phyloP scores from a whole-genome alignment of 441 rosid species.

The Pelargonium citronellum region DNA sequence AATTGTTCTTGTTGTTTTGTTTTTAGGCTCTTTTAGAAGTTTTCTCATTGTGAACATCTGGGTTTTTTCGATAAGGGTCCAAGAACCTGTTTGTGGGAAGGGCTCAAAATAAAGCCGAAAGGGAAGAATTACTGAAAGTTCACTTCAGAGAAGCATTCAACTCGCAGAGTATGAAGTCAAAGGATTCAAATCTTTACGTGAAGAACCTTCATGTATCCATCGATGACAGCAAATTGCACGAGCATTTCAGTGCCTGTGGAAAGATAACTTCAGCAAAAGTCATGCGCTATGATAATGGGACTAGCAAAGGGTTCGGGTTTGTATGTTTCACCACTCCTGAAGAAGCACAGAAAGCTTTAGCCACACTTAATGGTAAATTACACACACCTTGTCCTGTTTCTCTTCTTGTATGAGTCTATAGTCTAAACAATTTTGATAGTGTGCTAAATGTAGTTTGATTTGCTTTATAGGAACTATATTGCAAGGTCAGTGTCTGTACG shows the following conservation, averaged over 20 bases:
- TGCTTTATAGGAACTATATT: slow-evolving; percentile 38
- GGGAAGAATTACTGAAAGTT: slow-evolving; percentile 48
- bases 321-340: slow-evolving; percentile 67
- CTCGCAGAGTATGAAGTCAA: slow-evolving; percentile 24
- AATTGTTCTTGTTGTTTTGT: background rate
- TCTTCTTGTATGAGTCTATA: background rate
- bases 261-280: slow-evolving; percentile 50
- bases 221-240: slow-evolving; percentile 47
- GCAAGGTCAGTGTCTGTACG: slow-evolving; percentile 46
- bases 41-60: background rate
- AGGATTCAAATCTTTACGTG: slow-evolving; percentile 54
- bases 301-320: slow-evolving; percentile 71
- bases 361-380: slow-evolving; percentile 47
- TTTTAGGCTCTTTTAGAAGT: background rate
- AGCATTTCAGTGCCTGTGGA: slow-evolving; percentile 54
- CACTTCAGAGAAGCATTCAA: slow-evolving; percentile 32
- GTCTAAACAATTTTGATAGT: background rate
- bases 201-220: slow-evolving; percentile 51
- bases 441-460: slow-evolving; percentile 10
- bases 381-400: background rate
- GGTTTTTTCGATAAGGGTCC: slow-evolving; percentile 39
- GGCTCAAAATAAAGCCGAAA: slow-evolving; percentile 66
- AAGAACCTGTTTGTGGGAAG: slow-evolving; percentile 62
- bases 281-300: slow-evolving; percentile 51
- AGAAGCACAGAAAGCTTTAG: slow-evolving; percentile 51